These are phyloP conservation scores for Metschnikowia sp. DNA, from an alignment of 805 yeast species.

Conservation along the genomic window DNA sequence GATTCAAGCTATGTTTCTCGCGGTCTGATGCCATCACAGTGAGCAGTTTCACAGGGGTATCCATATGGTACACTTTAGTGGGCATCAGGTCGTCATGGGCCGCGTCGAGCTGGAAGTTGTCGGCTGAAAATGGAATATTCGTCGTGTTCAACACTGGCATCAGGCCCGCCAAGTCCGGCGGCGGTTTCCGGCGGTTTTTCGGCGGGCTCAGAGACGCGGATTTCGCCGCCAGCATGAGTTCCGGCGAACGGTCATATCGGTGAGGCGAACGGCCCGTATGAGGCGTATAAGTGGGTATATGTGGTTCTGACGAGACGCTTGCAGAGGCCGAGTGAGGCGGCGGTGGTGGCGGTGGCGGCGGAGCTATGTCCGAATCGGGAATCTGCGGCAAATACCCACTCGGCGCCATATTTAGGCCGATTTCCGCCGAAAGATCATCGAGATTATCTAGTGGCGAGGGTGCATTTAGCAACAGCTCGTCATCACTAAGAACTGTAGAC, in stretches of 20 bases:
- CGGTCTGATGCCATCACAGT: constrained; percentile 18
- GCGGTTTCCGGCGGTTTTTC: constrained; percentile 14
- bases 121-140: constrained; percentile 42
- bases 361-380: not conserved
- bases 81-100: constrained; percentile 28
- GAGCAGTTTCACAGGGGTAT: constrained; percentile 31
- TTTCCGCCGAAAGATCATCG: constrained; percentile 5
- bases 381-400: not conserved
- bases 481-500: not conserved
- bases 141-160: constrained; percentile 14
- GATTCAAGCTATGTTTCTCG: constrained; percentile 7
- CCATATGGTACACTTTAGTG: constrained; percentile 35
- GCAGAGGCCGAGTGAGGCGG: constrained; percentile 22
- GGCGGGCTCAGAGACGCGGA: constrained; percentile 7
- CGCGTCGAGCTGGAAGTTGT: constrained; percentile 35
- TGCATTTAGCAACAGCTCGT: not conserved
- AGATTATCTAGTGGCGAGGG: constrained; percentile 8
- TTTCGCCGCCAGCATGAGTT: not conserved
- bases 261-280: too few species aligned
- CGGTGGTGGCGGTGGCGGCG: constrained; percentile 22
- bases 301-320: not conserved
- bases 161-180: constrained; percentile 9
- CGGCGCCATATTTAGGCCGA: not conserved
- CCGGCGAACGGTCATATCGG: too few species aligned
- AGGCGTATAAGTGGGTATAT: too few species aligned